Conservation (phyloP, 257 asterid genomes). For the Jacaranda mimosifolia region DNA sequence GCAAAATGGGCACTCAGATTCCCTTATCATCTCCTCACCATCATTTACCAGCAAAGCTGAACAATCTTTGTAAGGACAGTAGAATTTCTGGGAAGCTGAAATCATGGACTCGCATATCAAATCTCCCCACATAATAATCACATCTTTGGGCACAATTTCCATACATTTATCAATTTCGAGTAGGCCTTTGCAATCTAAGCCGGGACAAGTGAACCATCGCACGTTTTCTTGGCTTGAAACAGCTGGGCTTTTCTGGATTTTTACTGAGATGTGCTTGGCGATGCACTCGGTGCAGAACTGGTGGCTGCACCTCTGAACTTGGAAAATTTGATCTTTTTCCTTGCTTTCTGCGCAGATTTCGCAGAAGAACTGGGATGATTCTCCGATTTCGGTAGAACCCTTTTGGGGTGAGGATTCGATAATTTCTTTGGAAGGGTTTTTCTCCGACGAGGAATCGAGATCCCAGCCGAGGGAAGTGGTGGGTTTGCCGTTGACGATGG, state of each 20-base stretch:
- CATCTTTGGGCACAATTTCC: constrained; percentile 31
- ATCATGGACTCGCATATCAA: constrained; percentile 40
- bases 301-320: constrained; percentile 42
- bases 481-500: not conserved
- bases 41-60: constrained; percentile 50
- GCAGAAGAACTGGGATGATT: constrained; percentile 42
- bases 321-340: constrained; percentile 35
- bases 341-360: constrained; percentile 55
- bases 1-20: constrained; percentile 54
- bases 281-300: constrained; percentile 51
- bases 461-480: not conserved
- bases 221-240: not conserved
- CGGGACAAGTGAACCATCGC: constrained; percentile 46
- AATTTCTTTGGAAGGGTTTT: not conserved
- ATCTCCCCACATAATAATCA: constrained; percentile 40
- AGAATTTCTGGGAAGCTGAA: constrained; percentile 40
- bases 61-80: constrained; percentile 56
- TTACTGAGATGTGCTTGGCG: constrained; percentile 38
- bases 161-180: constrained; percentile 40
- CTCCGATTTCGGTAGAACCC: not conserved
- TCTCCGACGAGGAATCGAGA: not conserved
- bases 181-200: constrained; percentile 36
- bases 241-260: constrained; percentile 24
- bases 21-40: constrained; percentile 26
- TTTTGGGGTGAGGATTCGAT: not conserved